These are phyloP conservation scores for Termitomyces sp. DNA, from an alignment of 768 basidiomycete genomes.

Conservation along the genomic window DNA sequence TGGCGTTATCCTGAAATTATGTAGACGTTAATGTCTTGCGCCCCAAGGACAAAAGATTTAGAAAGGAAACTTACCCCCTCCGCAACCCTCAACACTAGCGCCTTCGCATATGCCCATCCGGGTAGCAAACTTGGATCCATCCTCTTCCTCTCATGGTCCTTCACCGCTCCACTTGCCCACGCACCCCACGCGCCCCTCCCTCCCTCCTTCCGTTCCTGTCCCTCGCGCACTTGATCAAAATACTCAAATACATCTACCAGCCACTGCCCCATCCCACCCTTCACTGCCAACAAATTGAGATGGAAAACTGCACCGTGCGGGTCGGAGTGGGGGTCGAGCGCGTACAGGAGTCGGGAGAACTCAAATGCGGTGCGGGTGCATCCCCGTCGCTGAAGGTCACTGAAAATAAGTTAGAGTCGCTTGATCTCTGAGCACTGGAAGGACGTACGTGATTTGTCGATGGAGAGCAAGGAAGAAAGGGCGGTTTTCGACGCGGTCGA, in stretches of 20 bases:
- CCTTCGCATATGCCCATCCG: conserved; percentile 71
- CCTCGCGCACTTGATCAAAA: conserved; percentile 20
- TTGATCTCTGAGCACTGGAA: not conserved
- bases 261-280: conserved; percentile 79
- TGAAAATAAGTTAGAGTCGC: conserved; percentile 21
- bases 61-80: conserved; percentile 32
- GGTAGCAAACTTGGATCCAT: conserved; percentile 63
- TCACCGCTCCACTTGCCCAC: conserved; percentile 7
- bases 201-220: not conserved
- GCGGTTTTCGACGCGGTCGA: conserved; percentile 85
- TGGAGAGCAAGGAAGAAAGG: conserved; percentile 89
- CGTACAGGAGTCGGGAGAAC: conserved; percentile 80
- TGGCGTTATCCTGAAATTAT: conserved; percentile 29
- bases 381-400: conserved; percentile 84
- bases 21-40: not conserved
- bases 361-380: conserved; percentile 89
- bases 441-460: conserved; percentile 69
- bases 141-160: conserved; percentile 14
- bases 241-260: conserved; percentile 61
- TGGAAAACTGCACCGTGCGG: conserved; percentile 84
- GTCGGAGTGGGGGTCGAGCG: conserved; percentile 82
- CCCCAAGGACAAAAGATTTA: not conserved
- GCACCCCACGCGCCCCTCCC: conserved; percentile 7
- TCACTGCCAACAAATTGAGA: conserved; percentile 82
- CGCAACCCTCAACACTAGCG: conserved; percentile 55